These are phyloP conservation scores for Kluyveromyces sp. DNA, from an alignment of 1,139 yeast genomes.

Conservation along the genomic window DNA sequence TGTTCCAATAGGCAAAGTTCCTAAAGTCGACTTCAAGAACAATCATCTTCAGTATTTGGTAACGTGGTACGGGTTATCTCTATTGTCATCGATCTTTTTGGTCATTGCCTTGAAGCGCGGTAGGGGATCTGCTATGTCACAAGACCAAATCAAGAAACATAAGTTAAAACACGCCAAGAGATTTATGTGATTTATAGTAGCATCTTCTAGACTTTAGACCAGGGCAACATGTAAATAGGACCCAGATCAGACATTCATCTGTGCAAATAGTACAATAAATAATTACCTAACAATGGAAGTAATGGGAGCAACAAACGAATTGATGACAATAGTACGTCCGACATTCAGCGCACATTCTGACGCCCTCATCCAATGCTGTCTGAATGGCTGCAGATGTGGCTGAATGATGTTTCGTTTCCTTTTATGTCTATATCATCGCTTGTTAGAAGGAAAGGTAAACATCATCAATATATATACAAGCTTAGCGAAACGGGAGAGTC, in stretches of 20 bases:
- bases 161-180: slow-evolving; percentile 42
- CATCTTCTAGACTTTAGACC: no score
- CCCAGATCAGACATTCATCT: background rate
- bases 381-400: no score
- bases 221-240: slow-evolving; percentile 3
- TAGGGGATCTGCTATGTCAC: slow-evolving; percentile 37
- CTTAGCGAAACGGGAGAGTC: no score
- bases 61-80: slow-evolving; percentile 89
- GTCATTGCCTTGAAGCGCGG: slow-evolving; percentile 46
- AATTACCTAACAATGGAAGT: no score
- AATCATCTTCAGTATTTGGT: slow-evolving; percentile 87
- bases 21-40: slow-evolving; percentile 73
- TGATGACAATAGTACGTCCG: no score
- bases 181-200: slow-evolving; percentile 27
- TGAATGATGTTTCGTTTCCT: background rate
- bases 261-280: no score
- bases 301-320: no score
- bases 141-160: slow-evolving; percentile 32
- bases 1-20: slow-evolving; percentile 80
- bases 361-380: no score
- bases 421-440: background rate
- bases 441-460: background rate
- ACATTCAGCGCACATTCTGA: no score
- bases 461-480: no score
- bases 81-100: slow-evolving; percentile 62